Evolutionary conservation across 2,329 filamentous ascomycete species (phyloP).

Genomic region (Fusarium tricinctum): DNA sequence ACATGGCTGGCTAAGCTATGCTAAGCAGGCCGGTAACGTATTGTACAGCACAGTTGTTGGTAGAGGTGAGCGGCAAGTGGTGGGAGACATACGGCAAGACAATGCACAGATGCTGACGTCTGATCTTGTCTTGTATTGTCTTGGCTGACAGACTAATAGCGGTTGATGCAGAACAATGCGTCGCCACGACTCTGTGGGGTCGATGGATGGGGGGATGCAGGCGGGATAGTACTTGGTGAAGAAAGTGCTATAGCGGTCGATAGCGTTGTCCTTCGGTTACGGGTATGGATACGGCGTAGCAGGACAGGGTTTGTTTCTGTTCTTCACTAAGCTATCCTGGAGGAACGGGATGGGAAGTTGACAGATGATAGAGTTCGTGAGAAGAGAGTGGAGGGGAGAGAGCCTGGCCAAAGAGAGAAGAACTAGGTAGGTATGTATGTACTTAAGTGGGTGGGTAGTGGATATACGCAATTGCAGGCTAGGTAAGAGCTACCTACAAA

Average conservation of each 20-base stretch:
- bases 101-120: conserved; percentile 17
- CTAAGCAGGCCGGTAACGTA: conserved; percentile 15
- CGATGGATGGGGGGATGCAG: conserved; percentile 33
- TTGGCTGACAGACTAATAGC: conserved; percentile 21
- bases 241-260: conserved; percentile 11
- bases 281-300: conserved; percentile 29
- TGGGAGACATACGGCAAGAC: conserved; percentile 6
- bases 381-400: conserved; percentile 8
- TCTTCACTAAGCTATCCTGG: background rate
- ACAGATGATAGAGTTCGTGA: conserved; percentile 31
- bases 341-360: conserved; percentile 26
- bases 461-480: conserved; percentile 12
- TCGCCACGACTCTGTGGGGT: conserved; percentile 46
- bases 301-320: conserved; percentile 28
- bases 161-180: conserved; percentile 40
- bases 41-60: conserved; percentile 3
- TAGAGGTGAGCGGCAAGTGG: conserved; percentile 9
- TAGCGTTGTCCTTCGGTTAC: conserved; percentile 30
- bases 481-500: conserved; percentile 1
- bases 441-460: conserved; percentile 5
- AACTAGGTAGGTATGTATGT: background rate
- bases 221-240: conserved; percentile 4
- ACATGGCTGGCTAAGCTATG: conserved; percentile 27
- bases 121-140: conserved; percentile 24
- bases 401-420: background rate